phyloP scores from a whole-genome alignment of 495 filamentous ascomycete genomes.

The Trichoderma orchidacearum region DNA sequence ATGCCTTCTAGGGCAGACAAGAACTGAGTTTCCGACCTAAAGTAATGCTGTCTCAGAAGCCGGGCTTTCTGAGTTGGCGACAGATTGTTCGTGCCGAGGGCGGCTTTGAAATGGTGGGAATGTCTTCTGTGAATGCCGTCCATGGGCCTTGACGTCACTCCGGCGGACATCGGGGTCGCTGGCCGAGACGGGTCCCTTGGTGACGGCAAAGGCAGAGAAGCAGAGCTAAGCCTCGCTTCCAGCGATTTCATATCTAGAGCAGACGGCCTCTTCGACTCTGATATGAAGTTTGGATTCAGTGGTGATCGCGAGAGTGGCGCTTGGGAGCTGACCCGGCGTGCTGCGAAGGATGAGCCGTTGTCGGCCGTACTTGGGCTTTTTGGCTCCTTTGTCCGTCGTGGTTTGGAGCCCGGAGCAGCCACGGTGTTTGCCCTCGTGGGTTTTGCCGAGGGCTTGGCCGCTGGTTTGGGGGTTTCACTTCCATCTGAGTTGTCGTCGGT shows the following conservation, averaged over 20 bases:
- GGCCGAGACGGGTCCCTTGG: conserved; percentile 27
- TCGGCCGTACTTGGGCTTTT: conserved; percentile 26
- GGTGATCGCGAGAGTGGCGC: conserved; percentile 6
- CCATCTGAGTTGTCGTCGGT: conserved; percentile 21
- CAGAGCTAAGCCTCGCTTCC: conserved; percentile 45
- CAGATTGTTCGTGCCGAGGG: conserved; percentile 39
- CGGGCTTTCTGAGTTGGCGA: conserved; percentile 41
- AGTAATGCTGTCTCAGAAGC: conserved; percentile 58
- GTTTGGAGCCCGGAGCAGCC: conserved; percentile 26
- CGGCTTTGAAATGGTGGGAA: conserved; percentile 31
- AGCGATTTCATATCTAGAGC: conserved; percentile 28
- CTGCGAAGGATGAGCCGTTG: conserved; percentile 5
- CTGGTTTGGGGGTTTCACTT: conserved; percentile 24
- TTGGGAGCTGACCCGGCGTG: conserved; percentile 1
- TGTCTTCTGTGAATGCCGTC: conserved; percentile 32
- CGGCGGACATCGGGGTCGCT: conserved; percentile 35
- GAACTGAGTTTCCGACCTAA: conserved; percentile 59
- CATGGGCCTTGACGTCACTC: conserved; percentile 30
- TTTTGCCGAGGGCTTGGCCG: conserved; percentile 19
- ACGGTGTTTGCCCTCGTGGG: conserved; percentile 53
- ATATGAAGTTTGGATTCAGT: conserved; percentile 6
- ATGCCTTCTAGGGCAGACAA: conserved; percentile 61
- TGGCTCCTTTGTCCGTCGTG: conserved; percentile 30
- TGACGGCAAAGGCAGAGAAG: conserved; percentile 48
- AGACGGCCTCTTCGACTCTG: conserved; percentile 12